These are phyloP conservation scores for Volvox africanus DNA, from an alignment of 139 green algal species.

Conservation along the genomic window DNA sequence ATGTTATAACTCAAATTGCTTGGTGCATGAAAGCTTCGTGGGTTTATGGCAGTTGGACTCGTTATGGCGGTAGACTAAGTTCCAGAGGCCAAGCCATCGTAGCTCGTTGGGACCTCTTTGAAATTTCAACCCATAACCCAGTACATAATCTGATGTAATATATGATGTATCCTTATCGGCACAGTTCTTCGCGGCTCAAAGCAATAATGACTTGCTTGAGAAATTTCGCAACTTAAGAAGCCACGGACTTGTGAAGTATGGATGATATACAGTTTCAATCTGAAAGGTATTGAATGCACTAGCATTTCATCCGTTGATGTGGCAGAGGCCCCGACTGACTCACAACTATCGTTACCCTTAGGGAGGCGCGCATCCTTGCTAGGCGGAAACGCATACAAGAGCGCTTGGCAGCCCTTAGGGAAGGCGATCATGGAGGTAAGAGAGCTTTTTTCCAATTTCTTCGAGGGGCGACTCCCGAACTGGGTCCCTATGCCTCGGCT, in stretches of 20 bases:
- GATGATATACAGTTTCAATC: conserved; percentile 34
- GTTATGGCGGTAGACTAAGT: neutral
- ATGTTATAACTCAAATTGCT: neutral
- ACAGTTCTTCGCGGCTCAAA: neutral
- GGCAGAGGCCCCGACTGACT: neutral
- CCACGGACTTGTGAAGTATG: neutral
- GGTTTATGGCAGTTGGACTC: neutral
- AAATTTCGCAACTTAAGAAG: neutral
- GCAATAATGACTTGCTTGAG: neutral
- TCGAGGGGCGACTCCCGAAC: no score
- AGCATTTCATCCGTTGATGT: neutral
- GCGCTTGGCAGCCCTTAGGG: conserved; percentile 61
- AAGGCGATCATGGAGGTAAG: conserved; percentile 68
- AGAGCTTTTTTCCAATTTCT: no score
- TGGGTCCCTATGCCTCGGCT: no score
- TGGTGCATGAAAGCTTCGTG: neutral
- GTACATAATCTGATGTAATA: neutral
- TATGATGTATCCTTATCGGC: neutral
- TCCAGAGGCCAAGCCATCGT: neutral
- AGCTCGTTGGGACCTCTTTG: neutral
- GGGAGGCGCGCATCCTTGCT: conserved; percentile 67
- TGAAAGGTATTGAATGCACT: conserved; percentile 24
- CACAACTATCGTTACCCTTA: neutral
- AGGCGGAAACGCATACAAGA: conserved; percentile 75
- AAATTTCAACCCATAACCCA: neutral